Percentiles rank a stretch among this genome's conserved stretches.
Conservation (phyloP, 768 basidiomycete species). For the Amanita polypyramis region DNA sequence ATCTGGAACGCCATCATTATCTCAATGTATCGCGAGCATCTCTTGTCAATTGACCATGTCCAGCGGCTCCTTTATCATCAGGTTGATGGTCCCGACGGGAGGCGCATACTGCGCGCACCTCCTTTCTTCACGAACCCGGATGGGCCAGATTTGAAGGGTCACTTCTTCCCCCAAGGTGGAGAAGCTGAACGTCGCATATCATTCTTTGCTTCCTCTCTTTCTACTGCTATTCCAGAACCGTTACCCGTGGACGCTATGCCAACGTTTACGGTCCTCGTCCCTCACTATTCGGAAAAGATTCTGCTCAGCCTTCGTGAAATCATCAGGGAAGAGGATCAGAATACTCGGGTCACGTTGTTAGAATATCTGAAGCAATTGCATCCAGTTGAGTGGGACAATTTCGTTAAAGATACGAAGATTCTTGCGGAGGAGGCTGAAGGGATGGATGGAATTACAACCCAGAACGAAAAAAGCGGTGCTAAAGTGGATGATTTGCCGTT, state of each 20-base stretch:
- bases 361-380: conserved; percentile 99
- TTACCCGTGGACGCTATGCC: conserved; percentile 98
- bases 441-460: conserved; percentile 40
- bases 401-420: conserved; percentile 99
- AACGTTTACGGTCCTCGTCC: conserved; percentile 98
- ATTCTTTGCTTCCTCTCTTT: conserved; percentile 97
- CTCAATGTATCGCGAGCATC: conserved; percentile 98
- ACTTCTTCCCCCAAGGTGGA: conserved; percentile 89
- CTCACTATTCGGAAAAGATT: conserved; percentile 99
- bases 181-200: conserved; percentile 98
- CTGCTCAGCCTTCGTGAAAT: conserved; percentile 93
- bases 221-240: conserved; percentile 90
- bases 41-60: conserved; percentile 96
- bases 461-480: conserved; percentile 59
- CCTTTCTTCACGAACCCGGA: conserved; percentile 97
- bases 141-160: conserved; percentile 53
- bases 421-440: conserved; percentile 80
- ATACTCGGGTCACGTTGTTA: conserved; percentile 90
- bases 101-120: conserved; percentile 87
- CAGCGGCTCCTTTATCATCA: conserved; percentile 97
- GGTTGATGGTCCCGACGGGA: conserved; percentile 81
- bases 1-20: conserved; percentile 99
- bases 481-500: conserved; percentile 94
- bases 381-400: conserved; percentile 99
- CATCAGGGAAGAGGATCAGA: conserved; percentile 95